Evolutionary conservation across 176 grass and related monocot species (phyloP).

Genomic region (Carex cristatella): DNA sequence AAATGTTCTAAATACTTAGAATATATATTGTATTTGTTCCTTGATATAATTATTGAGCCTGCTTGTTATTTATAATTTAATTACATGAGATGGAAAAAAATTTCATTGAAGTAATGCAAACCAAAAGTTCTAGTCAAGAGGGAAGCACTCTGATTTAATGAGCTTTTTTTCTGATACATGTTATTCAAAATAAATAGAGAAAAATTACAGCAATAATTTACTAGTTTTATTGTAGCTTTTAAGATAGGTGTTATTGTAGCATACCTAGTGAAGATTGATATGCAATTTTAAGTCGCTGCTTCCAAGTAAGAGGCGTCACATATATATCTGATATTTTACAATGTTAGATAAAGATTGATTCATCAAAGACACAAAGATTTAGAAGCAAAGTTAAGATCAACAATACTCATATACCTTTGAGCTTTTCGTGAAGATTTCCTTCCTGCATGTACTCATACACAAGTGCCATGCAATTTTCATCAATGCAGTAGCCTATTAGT

Average conservation of each 20-base stretch:
- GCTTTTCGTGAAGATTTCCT: conserved; percentile 42
- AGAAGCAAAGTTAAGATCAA: no score
- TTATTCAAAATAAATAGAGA: no score
- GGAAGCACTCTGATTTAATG: no score
- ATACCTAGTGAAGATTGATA: conserved; percentile 46
- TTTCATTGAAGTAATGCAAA: no score
- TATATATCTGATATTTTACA: neutral
- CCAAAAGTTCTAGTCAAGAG: no score
- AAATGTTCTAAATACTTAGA: neutral
- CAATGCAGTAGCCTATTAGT: conserved; percentile 60
- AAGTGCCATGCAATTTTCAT: conserved; percentile 24
- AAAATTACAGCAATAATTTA: neutral
- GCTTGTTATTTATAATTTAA: no score
- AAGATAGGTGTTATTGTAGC: neutral
- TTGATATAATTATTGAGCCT: no score
- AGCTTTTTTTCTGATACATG: no score
- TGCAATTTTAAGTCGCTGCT: conserved; percentile 32
- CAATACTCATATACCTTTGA: conserved; percentile 10
- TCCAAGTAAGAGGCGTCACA: conserved; percentile 17
- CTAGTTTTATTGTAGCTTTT: no score
- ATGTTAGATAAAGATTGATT: neutral
- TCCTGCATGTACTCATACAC: conserved; percentile 28
- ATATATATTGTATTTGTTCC: neutral
- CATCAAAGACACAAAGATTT: neutral
- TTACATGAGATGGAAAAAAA: no score